A percentile compares a stretch with the other conserved stretches of the same genome.
phyloP scores from a whole-genome alignment of 2,329 filamentous ascomycete genomes.

The Penicillium sp. region DNA sequence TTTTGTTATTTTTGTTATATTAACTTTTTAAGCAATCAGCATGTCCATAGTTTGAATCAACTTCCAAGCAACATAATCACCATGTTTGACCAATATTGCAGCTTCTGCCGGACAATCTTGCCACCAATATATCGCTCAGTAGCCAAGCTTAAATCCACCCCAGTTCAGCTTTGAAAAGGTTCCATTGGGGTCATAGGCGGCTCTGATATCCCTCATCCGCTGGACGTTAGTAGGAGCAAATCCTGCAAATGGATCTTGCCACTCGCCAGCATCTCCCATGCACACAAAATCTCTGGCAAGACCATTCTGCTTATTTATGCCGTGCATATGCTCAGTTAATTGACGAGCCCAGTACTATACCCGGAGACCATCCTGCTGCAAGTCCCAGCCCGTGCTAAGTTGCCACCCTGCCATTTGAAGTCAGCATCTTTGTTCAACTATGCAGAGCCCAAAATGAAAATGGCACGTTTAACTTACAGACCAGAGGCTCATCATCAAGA shows the following conservation, averaged over 20 bases:
- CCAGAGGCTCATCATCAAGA: conserved; percentile 26
- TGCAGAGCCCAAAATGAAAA: background rate
- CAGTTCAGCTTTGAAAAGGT: conserved; percentile 32
- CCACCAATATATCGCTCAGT: background rate
- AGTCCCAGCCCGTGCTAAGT: conserved; percentile 35
- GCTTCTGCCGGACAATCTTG: too few species aligned
- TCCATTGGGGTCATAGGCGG: conserved; percentile 29
- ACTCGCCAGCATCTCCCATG: conserved; percentile 36
- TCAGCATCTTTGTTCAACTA: background rate
- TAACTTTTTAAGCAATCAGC: too few species aligned
- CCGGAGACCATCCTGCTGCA: conserved; percentile 33
- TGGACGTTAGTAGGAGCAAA: conserved; percentile 32
- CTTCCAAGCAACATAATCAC: too few species aligned
- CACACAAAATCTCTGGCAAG: conserved; percentile 35
- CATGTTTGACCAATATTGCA: too few species aligned
- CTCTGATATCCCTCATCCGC: conserved; percentile 28
- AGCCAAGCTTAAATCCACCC: conserved; percentile 31
- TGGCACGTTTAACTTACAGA: conserved; percentile 23
- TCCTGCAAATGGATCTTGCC: conserved; percentile 32
- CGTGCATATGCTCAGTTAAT: conserved; percentile 28
- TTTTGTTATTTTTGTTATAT: too few species aligned
- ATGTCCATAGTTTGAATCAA: too few species aligned
- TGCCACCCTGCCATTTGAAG: conserved; percentile 35
- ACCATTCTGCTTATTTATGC: conserved; percentile 27
- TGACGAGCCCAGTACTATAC: conserved; percentile 31